Evolutionary conservation across 2,329 filamentous ascomycete genomes (phyloP).

Genomic region (Fusarium marasasianum): DNA sequence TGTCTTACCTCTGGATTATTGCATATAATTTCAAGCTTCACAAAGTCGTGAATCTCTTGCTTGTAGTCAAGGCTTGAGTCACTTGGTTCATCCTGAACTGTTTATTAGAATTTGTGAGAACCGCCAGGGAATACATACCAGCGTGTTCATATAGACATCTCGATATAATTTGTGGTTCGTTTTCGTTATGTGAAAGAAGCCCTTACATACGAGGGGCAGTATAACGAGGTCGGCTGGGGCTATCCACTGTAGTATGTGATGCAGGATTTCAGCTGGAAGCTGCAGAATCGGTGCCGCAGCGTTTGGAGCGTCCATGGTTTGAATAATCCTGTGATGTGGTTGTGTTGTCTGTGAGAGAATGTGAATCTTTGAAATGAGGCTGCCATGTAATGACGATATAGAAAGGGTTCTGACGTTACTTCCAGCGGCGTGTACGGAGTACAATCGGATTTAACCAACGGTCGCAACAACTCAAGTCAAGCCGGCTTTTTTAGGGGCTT

Average conservation of each 20-base stretch:
- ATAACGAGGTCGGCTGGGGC: conserved; percentile 64
- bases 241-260: conserved; percentile 67
- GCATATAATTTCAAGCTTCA: conserved; percentile 57
- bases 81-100: conserved; percentile 46
- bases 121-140: conserved; percentile 54
- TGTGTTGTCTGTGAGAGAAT: background rate
- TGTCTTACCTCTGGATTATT: conserved; percentile 36
- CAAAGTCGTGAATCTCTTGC: conserved; percentile 54
- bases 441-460: conserved; percentile 28
- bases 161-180: conserved; percentile 69
- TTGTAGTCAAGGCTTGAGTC: conserved; percentile 54
- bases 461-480: too few relatives aligned
- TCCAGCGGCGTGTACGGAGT: background rate
- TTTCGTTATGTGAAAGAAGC: conserved; percentile 48
- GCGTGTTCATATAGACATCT: conserved; percentile 66
- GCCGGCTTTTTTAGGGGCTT: too few relatives aligned
- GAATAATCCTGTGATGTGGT: background rate
- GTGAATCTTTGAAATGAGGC: background rate
- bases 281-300: conserved; percentile 8
- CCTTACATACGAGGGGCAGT: conserved; percentile 48
- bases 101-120: background rate
- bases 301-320: conserved; percentile 7
- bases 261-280: conserved; percentile 67
- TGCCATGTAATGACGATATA: conserved; percentile 29
- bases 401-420: conserved; percentile 4